These are phyloP conservation scores for Fusarium pseudoanthophilum DNA, from an alignment of 2,329 filamentous ascomycete genomes.

Conservation along the genomic window DNA sequence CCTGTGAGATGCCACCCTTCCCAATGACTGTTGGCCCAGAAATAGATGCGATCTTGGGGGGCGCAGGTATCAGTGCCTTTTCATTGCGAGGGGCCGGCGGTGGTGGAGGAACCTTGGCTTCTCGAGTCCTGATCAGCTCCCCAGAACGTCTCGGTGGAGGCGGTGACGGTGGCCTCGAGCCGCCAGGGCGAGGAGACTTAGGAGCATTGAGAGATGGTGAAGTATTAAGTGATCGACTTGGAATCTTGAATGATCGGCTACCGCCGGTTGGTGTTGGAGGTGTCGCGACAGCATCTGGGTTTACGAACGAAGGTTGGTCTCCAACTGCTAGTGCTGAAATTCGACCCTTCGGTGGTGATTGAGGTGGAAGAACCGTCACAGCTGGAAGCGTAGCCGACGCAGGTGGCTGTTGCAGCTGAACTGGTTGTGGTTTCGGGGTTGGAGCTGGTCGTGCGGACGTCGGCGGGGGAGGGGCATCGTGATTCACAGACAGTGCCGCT, in stretches of 20 bases:
- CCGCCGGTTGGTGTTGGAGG: constrained; percentile 55
- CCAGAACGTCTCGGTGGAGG: constrained; percentile 72
- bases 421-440: constrained; percentile 37
- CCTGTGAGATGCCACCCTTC: constrained; percentile 46
- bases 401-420: constrained; percentile 36
- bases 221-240: constrained; percentile 67
- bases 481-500: constrained; percentile 31
- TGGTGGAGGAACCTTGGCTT: constrained; percentile 62
- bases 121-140: constrained; percentile 64
- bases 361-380: constrained; percentile 75
- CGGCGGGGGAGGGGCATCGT: constrained; percentile 40
- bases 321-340: constrained; percentile 48
- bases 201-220: constrained; percentile 50
- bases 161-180: constrained; percentile 68
- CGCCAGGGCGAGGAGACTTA: constrained; percentile 58
- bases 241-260: constrained; percentile 62
- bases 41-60: constrained; percentile 27
- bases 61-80: constrained; percentile 62
- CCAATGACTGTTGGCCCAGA: constrained; percentile 25
- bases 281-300: constrained; percentile 57
- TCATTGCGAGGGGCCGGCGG: constrained; percentile 84
- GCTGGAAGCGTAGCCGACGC: constrained; percentile 63
- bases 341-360: constrained; percentile 70
- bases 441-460: constrained; percentile 43
- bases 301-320: constrained; percentile 59